Evolutionary conservation across 2,329 filamentous ascomycete genomes (phyloP), one percentile per base, ranked within the genome.

Genomic region (Bertia moriformis): DNA sequence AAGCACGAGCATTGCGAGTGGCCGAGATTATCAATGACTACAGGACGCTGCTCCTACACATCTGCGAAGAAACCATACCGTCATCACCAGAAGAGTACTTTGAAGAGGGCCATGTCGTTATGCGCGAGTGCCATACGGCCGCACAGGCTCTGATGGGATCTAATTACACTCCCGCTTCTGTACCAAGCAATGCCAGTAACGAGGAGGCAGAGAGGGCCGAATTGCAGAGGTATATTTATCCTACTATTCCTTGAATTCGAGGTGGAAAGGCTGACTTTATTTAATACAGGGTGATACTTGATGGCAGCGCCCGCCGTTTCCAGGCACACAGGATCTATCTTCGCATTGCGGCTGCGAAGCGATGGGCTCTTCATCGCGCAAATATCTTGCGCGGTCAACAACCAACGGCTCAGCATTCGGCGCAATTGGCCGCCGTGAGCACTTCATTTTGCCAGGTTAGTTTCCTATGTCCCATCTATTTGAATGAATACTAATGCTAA

Each of bases 1-100:
- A 77, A 51, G 71, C 71, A 42, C 70, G 74, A 50, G 73, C 74
- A 38, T 61, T 78, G 53, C 67, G 74, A 47, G 59, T 79, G 46
- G 63, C 71, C 37, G 74, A 79, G 54, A 66, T 79, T 51, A 73
- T 79, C 60, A 67, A 67, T 45, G 74, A 79, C 57, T 79, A 73
- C 51, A 70, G 73, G 39, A 73, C 70, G 41, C 57, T 78, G 3
- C 69, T 77, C 45, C 55, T 68, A 44, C 71, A 75, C 50, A 71
- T 78, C 41, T 62, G 65, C 19, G 62, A 71, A 43, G 63, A 73
- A 42, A 63, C 66, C 42, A 60, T 64, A 19, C 61, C 62, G 15
- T 62, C 66, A 19, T 60, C 66, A 3, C 58, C 66, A 30, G 68
- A 72, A 39, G 70, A 76, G 44, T 67, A 67, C 51, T 65, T 71